Conservation (phyloP, 805 yeast genomes). For the Vanderwaltozyma polyspora region DNA sequence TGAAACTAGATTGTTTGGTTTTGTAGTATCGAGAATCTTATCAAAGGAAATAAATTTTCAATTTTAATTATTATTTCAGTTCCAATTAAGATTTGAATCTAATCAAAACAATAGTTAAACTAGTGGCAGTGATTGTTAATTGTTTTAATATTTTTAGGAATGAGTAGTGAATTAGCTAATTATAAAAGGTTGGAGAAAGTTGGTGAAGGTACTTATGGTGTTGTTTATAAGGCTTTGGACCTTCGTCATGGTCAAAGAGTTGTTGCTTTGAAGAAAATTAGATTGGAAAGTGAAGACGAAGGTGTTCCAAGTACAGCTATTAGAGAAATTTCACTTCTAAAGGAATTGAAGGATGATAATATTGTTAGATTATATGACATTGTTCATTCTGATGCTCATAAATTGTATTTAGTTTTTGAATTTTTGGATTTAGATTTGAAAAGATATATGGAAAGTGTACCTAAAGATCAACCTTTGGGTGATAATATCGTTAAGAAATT, state of each 20-base stretch:
- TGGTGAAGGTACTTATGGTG: constrained; percentile 97
- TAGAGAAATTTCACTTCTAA: constrained; percentile 89
- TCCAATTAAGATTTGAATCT: no score
- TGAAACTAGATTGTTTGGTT: no score
- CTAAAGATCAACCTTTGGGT: constrained; percentile 79
- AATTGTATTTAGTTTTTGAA: constrained; percentile 86
- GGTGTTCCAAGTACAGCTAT: constrained; percentile 98
- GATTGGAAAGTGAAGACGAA: constrained; percentile 82
- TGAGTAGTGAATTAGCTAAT: constrained; percentile 81
- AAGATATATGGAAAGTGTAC: constrained; percentile 86
- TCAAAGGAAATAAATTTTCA: no score
- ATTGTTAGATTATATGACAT: constrained; percentile 90
- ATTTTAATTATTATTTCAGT: no score
- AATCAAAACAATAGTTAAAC: no score
- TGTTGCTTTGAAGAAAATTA: constrained; percentile 92
- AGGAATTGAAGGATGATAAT: constrained; percentile 87
- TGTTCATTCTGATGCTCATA: constrained; percentile 85
- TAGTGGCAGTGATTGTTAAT: no score
- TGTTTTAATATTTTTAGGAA: no score
- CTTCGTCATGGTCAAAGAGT: constrained; percentile 68
- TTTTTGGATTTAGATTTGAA: constrained; percentile 88
- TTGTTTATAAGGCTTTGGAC: constrained; percentile 92
- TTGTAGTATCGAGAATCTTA: no score
- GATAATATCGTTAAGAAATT: constrained; percentile 76
- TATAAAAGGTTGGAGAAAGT: constrained; percentile 91